Conservation (phyloP, 352 stramenopile genomes). For the Elongisporangium anandrum region DNA sequence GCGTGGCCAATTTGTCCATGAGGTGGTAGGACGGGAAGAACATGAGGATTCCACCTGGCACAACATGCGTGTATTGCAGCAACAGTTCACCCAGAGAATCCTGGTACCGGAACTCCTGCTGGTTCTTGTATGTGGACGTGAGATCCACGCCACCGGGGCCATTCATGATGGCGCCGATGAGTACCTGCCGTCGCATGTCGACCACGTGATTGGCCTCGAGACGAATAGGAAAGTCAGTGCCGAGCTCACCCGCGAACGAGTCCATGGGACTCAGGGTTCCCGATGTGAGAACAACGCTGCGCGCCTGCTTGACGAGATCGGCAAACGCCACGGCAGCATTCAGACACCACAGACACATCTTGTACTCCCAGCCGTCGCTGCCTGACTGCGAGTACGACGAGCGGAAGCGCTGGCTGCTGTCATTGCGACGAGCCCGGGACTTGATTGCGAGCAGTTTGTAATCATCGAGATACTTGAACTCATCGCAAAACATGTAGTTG, state of each 20-base stretch:
- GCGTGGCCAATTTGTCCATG: conserved; percentile 59
- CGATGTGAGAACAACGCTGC: conserved; percentile 79
- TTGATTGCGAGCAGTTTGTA: conserved; percentile 71
- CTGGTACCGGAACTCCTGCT: conserved; percentile 77
- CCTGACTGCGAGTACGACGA: conserved; percentile 2
- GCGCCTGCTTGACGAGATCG: conserved; percentile 58
- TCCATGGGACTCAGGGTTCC: conserved; percentile 86
- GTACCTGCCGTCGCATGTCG: conserved; percentile 85
- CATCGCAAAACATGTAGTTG: conserved; percentile 80
- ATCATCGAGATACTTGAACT: conserved; percentile 76
- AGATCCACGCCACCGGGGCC: conserved; percentile 64
- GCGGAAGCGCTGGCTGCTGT: conserved; percentile 11
- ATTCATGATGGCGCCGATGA: conserved; percentile 69
- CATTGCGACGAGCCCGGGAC: conserved; percentile 13
- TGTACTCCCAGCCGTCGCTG: conserved; percentile 41
- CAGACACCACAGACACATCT: conserved; percentile 85
- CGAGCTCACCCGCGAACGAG: conserved; percentile 80
- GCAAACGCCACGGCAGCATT: conserved; percentile 82
- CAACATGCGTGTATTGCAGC: conserved; percentile 53
- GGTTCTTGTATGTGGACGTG: conserved; percentile 76
- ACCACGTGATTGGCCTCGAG: conserved; percentile 86
- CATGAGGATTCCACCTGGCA: conserved; percentile 81
- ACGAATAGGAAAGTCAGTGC: conserved; percentile 74
- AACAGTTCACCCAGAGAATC: conserved; percentile 78
- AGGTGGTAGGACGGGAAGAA: conserved; percentile 86